phyloP scores from a whole-genome alignment of 805 yeast genomes.

The Saccharomycopsis sp. region DNA sequence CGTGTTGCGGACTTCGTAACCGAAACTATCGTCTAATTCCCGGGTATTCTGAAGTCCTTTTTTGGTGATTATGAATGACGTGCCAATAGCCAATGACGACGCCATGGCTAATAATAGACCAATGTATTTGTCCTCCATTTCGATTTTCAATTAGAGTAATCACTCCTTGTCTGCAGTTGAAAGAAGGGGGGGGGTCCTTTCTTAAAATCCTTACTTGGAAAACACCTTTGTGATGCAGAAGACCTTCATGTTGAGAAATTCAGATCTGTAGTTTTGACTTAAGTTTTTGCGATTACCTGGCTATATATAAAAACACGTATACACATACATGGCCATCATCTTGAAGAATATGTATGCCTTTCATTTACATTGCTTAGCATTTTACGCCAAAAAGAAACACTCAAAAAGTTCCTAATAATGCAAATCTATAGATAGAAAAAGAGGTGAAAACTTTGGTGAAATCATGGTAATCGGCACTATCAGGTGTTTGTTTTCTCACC shows the following conservation, averaged over 20 bases:
- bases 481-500: not conserved
- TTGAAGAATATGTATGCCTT: not conserved
- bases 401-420: not conserved
- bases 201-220: too few species aligned
- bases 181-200: too few species aligned
- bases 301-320: too few species aligned
- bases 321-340: not conserved
- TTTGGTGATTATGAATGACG: slow-evolving; percentile 83
- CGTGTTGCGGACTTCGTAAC: slow-evolving; percentile 38
- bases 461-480: not conserved
- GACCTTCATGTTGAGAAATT: not conserved
- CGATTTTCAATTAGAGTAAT: too few species aligned
- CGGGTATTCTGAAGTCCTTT: slow-evolving; percentile 56
- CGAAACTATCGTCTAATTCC: slow-evolving; percentile 62
- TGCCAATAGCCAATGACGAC: slow-evolving; percentile 84
- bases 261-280: not conserved
- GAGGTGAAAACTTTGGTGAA: not conserved
- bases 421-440: not conserved
- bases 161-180: too few species aligned
- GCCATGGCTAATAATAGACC: slow-evolving; percentile 85
- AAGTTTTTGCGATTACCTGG: not conserved
- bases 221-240: too few species aligned
- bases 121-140: slow-evolving; percentile 74
- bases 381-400: not conserved
- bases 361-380: not conserved